Conservation (phyloP, 768 basidiomycete genomes). For the Lactarius trivialis region DNA sequence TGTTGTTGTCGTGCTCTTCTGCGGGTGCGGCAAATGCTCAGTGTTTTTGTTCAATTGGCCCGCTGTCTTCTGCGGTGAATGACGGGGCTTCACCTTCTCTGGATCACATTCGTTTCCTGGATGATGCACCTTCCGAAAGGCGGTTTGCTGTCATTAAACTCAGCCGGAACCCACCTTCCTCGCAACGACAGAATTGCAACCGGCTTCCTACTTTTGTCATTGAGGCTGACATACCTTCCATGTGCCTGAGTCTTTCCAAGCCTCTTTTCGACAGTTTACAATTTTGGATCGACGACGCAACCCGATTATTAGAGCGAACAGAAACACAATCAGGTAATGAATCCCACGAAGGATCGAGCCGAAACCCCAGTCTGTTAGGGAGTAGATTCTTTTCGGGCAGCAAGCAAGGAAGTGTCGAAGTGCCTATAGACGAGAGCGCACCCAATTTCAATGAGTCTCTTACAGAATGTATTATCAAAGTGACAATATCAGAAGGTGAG, state of each 20-base stretch:
- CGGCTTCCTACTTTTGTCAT: constrained; percentile 24
- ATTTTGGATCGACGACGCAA: constrained; percentile 79
- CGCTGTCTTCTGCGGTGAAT: constrained; percentile 27
- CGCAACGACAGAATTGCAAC: neutral
- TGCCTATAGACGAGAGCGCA: constrained; percentile 33
- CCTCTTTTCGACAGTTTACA: constrained; percentile 67
- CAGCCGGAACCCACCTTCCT: neutral
- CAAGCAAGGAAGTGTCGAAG: constrained; percentile 33
- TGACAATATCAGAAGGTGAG: constrained; percentile 37
- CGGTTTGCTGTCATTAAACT: constrained; percentile 1
- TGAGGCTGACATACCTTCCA: constrained; percentile 48
- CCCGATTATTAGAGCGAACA: constrained; percentile 59
- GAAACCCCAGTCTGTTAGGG: constrained; percentile 65
- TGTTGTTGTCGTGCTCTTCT: constrained; percentile 45
- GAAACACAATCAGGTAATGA: constrained; percentile 22
- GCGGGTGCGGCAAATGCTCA: constrained; percentile 36
- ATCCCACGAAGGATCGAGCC: constrained; percentile 35
- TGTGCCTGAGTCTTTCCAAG: constrained; percentile 60
- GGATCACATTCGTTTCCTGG: constrained; percentile 16
- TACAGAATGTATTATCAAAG: constrained; percentile 45
- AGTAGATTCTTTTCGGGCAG: constrained; percentile 64
- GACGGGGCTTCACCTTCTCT: neutral
- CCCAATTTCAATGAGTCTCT: constrained; percentile 18
- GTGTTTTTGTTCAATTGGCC: constrained; percentile 46
- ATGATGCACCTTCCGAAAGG: neutral